Evolutionary conservation across 2,329 filamentous ascomycete species (phyloP).

Genomic region (Leptographium flavum): DNA sequence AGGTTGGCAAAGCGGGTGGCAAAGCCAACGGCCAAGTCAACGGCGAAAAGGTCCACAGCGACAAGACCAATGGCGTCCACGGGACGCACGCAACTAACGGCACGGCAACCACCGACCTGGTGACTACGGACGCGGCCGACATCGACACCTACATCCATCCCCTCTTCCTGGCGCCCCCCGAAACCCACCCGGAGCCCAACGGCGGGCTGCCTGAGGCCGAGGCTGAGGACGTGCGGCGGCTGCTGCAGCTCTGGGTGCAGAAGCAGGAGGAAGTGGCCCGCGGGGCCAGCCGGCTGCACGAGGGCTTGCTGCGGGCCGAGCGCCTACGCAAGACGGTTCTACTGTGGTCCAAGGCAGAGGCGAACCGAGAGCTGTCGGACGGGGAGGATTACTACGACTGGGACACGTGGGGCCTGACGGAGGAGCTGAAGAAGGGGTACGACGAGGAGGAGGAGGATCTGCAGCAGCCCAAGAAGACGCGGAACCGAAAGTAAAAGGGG

Average conservation of each 20-base stretch:
- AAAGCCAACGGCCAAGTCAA: not conserved
- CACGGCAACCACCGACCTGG: not conserved
- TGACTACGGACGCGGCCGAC: not conserved
- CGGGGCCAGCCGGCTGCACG: conserved; percentile 51
- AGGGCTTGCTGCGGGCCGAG: conserved; percentile 59
- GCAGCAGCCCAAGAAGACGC: conserved; percentile 44
- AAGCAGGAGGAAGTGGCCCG: conserved; percentile 77
- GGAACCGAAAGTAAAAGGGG: conserved; percentile 31
- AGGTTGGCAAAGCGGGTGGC: no score
- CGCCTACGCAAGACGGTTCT: conserved; percentile 57
- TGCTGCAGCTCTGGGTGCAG: conserved; percentile 65
- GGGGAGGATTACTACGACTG: conserved; percentile 83
- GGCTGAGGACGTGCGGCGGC: conserved; percentile 62
- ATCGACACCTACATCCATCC: conserved; percentile 44
- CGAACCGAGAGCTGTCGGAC: conserved; percentile 65
- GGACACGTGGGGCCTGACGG: conserved; percentile 62
- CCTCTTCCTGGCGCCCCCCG: conserved; percentile 52
- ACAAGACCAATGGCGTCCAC: not conserved
- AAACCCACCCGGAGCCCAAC: conserved; percentile 52
- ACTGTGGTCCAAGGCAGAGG: conserved; percentile 66
- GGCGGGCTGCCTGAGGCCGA: conserved; percentile 57
- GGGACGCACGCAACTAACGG: no score
- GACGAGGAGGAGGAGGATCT: conserved; percentile 70
- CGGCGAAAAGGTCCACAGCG: no score
- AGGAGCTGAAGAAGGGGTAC: conserved; percentile 67